Conservation (phyloP, 2,329 filamentous ascomycete species). For the Dothideomycetes sp. region DNA sequence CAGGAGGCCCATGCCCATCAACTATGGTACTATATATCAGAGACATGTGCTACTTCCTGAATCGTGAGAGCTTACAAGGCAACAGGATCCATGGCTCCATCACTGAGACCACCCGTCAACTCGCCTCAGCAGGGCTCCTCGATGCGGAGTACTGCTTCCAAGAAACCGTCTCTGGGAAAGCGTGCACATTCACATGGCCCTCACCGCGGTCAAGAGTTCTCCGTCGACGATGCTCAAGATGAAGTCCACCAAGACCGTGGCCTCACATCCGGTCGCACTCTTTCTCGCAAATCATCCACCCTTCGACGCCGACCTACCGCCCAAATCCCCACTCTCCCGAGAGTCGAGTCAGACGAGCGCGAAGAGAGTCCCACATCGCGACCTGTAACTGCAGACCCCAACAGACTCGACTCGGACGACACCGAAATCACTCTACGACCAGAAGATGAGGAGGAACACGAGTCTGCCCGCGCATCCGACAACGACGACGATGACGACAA, state of each 20-base stretch:
- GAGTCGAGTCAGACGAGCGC: conserved; percentile 41
- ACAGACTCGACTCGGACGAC: conserved; percentile 24
- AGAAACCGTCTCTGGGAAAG: conserved; percentile 68
- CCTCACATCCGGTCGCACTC: conserved; percentile 24
- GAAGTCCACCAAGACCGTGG: conserved; percentile 67
- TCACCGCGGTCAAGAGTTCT: conserved; percentile 77
- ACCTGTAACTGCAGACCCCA: not conserved
- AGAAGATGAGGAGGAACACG: conserved; percentile 23
- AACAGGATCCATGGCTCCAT: conserved; percentile 8
- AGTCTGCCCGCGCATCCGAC: conserved; percentile 21
- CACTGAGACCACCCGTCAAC: not conserved
- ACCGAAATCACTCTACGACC: conserved; percentile 34
- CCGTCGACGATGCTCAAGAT: conserved; percentile 74
- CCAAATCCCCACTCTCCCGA: conserved; percentile 37
- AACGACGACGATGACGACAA: conserved; percentile 41
- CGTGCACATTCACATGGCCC: conserved; percentile 66
- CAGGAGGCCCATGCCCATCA: not conserved
- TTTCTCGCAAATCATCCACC: conserved; percentile 44
- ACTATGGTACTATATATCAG: conserved; percentile 1
- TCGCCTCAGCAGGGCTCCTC: conserved; percentile 4
- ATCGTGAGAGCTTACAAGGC: not conserved
- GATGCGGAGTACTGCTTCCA: conserved; percentile 33
- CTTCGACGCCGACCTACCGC: conserved; percentile 41
- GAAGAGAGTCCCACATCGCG: conserved; percentile 28
- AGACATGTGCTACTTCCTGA: not conserved